Evolutionary conservation across 257 asterid species (phyloP), one percentile per base, ranked within the genome.

Genomic region (Marsdenia floribunda): DNA sequence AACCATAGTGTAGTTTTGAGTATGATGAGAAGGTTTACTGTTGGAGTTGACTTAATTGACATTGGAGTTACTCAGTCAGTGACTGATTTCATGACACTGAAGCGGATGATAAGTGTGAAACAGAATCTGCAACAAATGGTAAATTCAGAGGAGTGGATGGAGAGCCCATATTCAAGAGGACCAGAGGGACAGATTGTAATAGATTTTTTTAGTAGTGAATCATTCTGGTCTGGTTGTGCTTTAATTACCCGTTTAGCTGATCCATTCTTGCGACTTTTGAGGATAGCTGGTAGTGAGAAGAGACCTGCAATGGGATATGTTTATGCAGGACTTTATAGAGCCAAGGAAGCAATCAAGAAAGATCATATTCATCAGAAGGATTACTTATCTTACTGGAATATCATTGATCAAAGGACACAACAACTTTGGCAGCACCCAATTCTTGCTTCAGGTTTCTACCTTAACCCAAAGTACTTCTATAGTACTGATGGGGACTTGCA

Each of bases 91-190:
- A 71, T 77, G 84, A 90, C 96, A 33, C 73, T 95, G 80, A 88
- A 87, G 75, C 80, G 96, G 78, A 89, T 92, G 93, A 76, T 87
- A 52, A 82, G 70, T 75, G 73, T 89, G 71, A 87, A 85, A 71
- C 90, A 92, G 81, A 81, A 87, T 83, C 81, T 94, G 76, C 96
- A 89, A 77, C 83, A 92, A 44, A 94, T 94, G 99, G 87, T 94
- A 73, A 89, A 90, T 73, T 94, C 98, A 2, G 94, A 87, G 81
- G 99, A 94, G 76, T 94, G 99, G 99, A 84, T 83, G 84, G 96
- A 84, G 67, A 83, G 90, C 73, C 91, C 90, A 60, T 84, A 83
- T 77, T 87, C 98, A 47, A 92, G 88, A 84, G 87, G 85, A 58
- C 79, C 90, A 5, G 93, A 85, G 77, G 98, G 96, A 35, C 84